These are phyloP conservation scores for Wickerhamiella nectarea DNA, from an alignment of 805 yeast species.

Conservation along the genomic window DNA sequence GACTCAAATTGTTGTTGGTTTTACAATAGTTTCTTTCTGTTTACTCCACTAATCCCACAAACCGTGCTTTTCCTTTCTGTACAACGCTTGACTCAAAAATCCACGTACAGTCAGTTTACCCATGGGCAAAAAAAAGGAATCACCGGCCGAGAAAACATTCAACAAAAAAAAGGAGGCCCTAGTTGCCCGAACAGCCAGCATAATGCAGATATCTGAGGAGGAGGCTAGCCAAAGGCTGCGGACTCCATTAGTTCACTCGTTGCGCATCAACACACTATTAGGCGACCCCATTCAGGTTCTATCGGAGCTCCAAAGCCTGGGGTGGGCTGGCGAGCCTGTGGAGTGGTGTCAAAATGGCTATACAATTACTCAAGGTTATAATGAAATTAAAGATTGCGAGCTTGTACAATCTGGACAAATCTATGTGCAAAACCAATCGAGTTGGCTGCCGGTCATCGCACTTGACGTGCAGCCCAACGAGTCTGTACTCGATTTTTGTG, in stretches of 20 bases:
- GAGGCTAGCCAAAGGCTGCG: conserved; percentile 1
- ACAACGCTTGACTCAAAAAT: too few relatives aligned
- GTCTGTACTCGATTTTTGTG: conserved; percentile 60
- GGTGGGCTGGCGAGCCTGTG: conserved; percentile 5
- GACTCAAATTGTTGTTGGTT: too few relatives aligned
- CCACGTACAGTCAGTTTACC: not conserved
- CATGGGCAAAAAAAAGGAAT: conserved; percentile 7
- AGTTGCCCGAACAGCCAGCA: conserved; percentile 1
- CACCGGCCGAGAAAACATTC: conserved; percentile 3
- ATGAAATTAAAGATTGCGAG: conserved; percentile 5
- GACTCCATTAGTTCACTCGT: conserved; percentile 4
- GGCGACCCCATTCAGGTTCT: not conserved
- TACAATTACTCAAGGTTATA: conserved; percentile 2
- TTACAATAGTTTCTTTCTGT: too few relatives aligned
- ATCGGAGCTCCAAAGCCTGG: conserved; percentile 1
- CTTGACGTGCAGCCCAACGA: conserved; percentile 6
- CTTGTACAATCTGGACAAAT: conserved; percentile 3
- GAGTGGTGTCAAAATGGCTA: conserved; percentile 8
- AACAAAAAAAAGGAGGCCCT: conserved; percentile 5
- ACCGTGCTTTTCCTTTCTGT: too few relatives aligned
- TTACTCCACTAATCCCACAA: too few relatives aligned
- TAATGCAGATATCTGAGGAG: conserved; percentile 1
- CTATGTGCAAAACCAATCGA: conserved; percentile 6
- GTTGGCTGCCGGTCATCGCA: conserved; percentile 8
- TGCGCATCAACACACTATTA: conserved; percentile 5